phyloP scores from a whole-genome alignment of 495 filamentous ascomycete species.

The Annulohypoxylon maeteangense region DNA sequence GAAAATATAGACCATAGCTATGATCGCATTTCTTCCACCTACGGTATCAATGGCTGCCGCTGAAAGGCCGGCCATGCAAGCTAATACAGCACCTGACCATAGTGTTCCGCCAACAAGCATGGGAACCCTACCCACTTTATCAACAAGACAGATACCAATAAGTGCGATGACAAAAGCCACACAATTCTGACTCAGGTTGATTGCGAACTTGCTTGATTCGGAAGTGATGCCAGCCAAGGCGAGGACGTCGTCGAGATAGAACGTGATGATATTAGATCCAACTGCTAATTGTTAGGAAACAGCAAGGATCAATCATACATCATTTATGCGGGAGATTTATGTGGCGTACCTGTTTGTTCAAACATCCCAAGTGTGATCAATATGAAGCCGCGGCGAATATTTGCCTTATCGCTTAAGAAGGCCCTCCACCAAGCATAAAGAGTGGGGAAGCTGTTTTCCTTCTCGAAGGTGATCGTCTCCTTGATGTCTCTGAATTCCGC shows the following conservation, averaged over 20 bases:
- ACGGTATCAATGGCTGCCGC: neutral
- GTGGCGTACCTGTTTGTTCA: neutral
- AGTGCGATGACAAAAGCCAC: neutral
- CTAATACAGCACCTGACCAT: neutral
- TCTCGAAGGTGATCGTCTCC: neutral
- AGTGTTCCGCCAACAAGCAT: neutral
- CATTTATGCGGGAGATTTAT: too few species aligned
- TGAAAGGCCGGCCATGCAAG: neutral
- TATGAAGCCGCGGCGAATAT: neutral
- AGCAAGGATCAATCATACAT: too few species aligned
- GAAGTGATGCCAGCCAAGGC: neutral
- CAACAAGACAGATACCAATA: neutral
- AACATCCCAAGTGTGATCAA: neutral
- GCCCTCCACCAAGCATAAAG: neutral
- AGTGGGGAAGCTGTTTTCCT: neutral
- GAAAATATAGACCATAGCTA: neutral
- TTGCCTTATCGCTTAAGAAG: slow-evolving; percentile 2
- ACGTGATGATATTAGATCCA: slow-evolving; percentile 2
- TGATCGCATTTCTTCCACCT: neutral
- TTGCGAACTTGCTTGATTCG: neutral
- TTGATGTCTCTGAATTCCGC: slow-evolving; percentile 5
- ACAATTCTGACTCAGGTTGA: neutral
- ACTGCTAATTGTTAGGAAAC: too few species aligned
- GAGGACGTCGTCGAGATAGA: slow-evolving; percentile 1
- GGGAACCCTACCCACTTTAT: neutral